These are phyloP conservation scores for Collariella sp. DNA, from an alignment of 495 filamentous ascomycete species.

Conservation along the genomic window DNA sequence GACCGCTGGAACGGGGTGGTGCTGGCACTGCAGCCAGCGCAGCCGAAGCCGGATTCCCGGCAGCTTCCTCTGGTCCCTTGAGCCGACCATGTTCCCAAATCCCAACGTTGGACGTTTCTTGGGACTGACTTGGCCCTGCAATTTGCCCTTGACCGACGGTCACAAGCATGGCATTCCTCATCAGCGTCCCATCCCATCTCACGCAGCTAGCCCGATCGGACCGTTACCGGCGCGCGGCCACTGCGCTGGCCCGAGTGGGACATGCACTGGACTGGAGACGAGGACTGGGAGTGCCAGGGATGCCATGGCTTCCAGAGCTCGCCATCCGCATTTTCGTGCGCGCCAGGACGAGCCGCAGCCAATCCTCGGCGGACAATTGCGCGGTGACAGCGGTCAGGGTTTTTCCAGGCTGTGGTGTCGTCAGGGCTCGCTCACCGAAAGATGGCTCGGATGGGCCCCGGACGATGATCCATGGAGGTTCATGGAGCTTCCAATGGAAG, in stretches of 20 bases:
- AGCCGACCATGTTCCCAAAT: neutral
- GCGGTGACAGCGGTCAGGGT: constrained; percentile 10
- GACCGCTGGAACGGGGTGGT: neutral
- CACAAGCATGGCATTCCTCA: neutral
- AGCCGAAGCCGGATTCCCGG: neutral
- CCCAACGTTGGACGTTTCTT: too few relatives aligned
- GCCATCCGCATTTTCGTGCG: constrained; percentile 8
- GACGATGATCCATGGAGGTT: neutral
- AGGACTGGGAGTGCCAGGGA: too few relatives aligned
- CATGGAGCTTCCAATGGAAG: constrained; percentile 11
- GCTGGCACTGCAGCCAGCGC: neutral
- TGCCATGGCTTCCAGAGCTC: neutral
- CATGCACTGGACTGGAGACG: too few relatives aligned
- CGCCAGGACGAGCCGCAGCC: constrained; percentile 1
- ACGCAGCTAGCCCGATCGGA: constrained; percentile 13
- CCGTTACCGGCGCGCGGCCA: constrained; percentile 20
- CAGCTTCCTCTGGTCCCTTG: neutral
- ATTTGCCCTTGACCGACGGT: neutral
- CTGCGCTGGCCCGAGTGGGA: constrained; percentile 10
- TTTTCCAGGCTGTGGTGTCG: constrained; percentile 7
- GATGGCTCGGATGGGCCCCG: neutral
- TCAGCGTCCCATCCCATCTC: neutral
- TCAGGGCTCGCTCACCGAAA: constrained; percentile 12
- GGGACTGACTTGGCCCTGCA: neutral
- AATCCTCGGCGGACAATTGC: constrained; percentile 10